Percentiles rank a stretch among this genome's conserved stretches.
These are phyloP conservation scores for Blastocystis sp. DNA, from an alignment of 352 stramenopile species.

Conservation along the genomic window DNA sequence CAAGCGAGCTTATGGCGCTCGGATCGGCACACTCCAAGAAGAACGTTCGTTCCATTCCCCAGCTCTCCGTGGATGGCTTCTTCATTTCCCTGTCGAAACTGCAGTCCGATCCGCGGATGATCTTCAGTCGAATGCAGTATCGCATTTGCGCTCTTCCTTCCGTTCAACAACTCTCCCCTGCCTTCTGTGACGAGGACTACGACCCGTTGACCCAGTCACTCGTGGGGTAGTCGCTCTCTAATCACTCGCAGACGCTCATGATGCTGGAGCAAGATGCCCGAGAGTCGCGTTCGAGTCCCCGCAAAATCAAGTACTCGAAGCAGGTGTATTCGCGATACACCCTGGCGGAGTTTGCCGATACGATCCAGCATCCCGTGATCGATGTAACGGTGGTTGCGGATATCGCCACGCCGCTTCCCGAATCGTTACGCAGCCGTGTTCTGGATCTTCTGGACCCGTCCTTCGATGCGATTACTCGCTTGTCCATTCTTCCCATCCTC, in stretches of 20 bases:
- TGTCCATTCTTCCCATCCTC: too few relatives aligned
- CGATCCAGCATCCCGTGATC: background rate
- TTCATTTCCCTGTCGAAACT: background rate
- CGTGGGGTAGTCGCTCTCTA: background rate
- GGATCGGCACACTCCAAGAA: background rate
- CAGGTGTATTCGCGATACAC: background rate
- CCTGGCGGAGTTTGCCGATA: background rate
- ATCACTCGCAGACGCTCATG: background rate
- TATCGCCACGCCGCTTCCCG: too few relatives aligned
- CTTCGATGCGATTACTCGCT: too few relatives aligned
- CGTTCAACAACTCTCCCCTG: background rate
- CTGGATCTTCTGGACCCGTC: too few relatives aligned
- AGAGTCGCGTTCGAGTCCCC: background rate
- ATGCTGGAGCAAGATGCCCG: background rate
- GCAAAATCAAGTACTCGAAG: background rate
- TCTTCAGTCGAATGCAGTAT: slow-evolving; percentile 6
- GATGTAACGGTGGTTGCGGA: background rate
- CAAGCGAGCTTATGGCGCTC: slow-evolving; percentile 12
- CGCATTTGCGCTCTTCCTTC: background rate
- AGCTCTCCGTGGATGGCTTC: background rate
- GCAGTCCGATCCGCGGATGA: background rate
- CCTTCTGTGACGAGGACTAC: slow-evolving; percentile 4
- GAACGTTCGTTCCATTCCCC: background rate
- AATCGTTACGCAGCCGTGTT: too few relatives aligned
- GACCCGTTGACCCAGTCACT: background rate